These are phyloP conservation scores for Aspergillus sclerotioniger DNA, from an alignment of 495 filamentous ascomycete species.

Conservation along the genomic window DNA sequence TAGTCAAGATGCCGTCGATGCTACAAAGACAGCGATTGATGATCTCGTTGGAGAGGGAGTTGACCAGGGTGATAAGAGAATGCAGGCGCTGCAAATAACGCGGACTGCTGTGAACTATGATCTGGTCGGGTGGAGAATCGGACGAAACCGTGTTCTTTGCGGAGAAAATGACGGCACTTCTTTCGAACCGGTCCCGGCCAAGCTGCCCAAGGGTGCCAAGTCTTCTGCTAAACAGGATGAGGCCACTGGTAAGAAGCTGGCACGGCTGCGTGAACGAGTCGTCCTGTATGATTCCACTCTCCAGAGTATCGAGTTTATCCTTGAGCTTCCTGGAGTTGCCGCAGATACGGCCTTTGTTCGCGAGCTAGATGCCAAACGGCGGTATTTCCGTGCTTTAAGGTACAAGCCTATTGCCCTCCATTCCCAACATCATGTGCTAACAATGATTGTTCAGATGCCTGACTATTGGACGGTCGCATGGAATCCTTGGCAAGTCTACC, in stretches of 20 bases:
- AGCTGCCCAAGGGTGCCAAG: constrained; percentile 45
- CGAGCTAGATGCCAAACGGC: constrained; percentile 72
- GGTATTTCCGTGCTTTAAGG: constrained; percentile 88
- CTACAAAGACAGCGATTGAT: constrained; percentile 88
- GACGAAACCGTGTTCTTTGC: constrained; percentile 84
- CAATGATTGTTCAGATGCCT: constrained; percentile 60
- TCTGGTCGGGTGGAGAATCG: constrained; percentile 91
- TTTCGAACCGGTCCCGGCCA: constrained; percentile 54
- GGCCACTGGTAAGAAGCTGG: constrained; percentile 65
- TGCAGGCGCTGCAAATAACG: constrained; percentile 92
- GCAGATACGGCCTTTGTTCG: constrained; percentile 72
- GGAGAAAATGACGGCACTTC: constrained; percentile 72
- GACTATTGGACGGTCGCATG: constrained; percentile 81
- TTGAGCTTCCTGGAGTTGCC: constrained; percentile 86
- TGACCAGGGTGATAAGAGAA: constrained; percentile 75
- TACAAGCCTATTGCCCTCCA: constrained; percentile 35
- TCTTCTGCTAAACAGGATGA: constrained; percentile 57
- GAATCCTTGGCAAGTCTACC: constrained; percentile 64
- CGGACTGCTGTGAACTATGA: constrained; percentile 90
- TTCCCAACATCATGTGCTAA: constrained; percentile 9
- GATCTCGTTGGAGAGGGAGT: constrained; percentile 81
- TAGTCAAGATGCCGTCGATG: constrained; percentile 92
- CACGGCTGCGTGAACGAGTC: constrained; percentile 79
- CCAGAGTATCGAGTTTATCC: constrained; percentile 84
- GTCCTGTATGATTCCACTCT: constrained; percentile 92